Base-by-base conservation (phyloP, 2,329 filamentous ascomycete species). In the Fusarium beomiforme region DNA sequence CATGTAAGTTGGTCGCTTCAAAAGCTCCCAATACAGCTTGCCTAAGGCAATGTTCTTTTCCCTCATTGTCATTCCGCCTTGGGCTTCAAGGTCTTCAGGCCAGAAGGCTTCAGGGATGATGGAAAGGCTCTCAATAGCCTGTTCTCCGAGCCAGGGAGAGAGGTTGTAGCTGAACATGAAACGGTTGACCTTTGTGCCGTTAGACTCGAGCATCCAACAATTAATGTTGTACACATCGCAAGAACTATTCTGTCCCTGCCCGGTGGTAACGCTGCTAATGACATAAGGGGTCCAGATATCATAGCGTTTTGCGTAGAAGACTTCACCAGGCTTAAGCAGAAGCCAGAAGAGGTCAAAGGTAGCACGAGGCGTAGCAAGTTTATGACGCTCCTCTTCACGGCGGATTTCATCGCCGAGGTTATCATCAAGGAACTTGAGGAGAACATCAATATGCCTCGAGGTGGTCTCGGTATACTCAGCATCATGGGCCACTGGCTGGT, bases 311-410 rank as follows among this genome's bases (percentile, higher is more conserved):
- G 79, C 74, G 59, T 85, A 87, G 36, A 85, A 74, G 39, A 86
- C 77, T 59, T 82, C 77, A 1, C 84, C 84, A 1, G 85, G 85
- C 75, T 82, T 83, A 34, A 85, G 78, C 9, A 85, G 77, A 42
- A 85, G 75, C 83, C 85, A 86, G 60, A 85, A 81, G 67, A 80
- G 79, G 7, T 84, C 80, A 47, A 81, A 86, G 4, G 84, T 85
- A 16, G 83, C 83, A 39, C 78, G 80, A 1, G 84, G 83, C 1
- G 74, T 75, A 29, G 72, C 71, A 46, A 80, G 79, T 16, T 72
- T 67, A 74, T 85, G 81, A 6, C 82, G 81, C 9, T 76, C 77
- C 64, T 82, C 76, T 66, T 87, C 85, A n/a, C 79, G 79, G 14
- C 74, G 75, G 39, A 85, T 78, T 47, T 78, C 66, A 6, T 79